A percentile compares a stretch with the other conserved stretches of the same genome.
phyloP scores from a whole-genome alignment of 306 rosid genomes.

The Mimosa pudica region DNA sequence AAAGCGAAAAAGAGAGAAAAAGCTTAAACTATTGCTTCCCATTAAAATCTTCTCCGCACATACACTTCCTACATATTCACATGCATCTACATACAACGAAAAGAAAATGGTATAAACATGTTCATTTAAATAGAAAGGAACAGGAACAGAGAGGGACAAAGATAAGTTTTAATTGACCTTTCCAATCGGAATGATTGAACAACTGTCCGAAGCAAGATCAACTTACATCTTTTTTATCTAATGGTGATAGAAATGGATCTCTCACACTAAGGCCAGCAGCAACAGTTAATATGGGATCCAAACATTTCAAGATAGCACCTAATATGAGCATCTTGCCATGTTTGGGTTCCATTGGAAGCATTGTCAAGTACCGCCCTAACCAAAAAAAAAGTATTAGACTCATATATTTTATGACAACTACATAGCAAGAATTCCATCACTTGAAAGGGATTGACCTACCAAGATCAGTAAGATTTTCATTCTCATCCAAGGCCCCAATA shows the following conservation, averaged over 20 bases:
- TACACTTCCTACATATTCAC: neutral
- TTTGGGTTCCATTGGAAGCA: conserved; percentile 98
- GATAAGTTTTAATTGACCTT: conserved; percentile 13
- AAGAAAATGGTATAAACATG: neutral
- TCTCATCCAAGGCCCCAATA: conserved; percentile 88
- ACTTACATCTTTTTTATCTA: conserved; percentile 93
- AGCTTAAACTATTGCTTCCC: neutral
- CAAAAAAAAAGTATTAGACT: conserved; percentile 38
- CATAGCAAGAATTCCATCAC: conserved; percentile 32
- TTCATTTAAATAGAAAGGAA: conserved; percentile 13
- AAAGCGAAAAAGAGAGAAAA: neutral
- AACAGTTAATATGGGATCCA: conserved; percentile 89
- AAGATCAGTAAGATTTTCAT: conserved; percentile 77
- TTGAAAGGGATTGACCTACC: conserved; percentile 52
- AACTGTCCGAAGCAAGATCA: conserved; percentile 25
- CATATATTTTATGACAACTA: conserved; percentile 15
- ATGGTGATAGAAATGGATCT: conserved; percentile 87
- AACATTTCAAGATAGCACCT: conserved; percentile 84
- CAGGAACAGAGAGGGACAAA: neutral
- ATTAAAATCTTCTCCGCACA: neutral
- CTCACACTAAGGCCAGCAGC: conserved; percentile 96
- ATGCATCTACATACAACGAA: neutral
- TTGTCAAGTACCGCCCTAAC: conserved; percentile 75
- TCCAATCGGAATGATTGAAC: conserved; percentile 24
- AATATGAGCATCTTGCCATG: conserved; percentile 93